Percentiles rank a stretch among this genome's conserved stretches.
Evolutionary conservation across 2,329 filamentous ascomycete genomes (phyloP).

Genomic region (Dactylellina haptotyla): DNA sequence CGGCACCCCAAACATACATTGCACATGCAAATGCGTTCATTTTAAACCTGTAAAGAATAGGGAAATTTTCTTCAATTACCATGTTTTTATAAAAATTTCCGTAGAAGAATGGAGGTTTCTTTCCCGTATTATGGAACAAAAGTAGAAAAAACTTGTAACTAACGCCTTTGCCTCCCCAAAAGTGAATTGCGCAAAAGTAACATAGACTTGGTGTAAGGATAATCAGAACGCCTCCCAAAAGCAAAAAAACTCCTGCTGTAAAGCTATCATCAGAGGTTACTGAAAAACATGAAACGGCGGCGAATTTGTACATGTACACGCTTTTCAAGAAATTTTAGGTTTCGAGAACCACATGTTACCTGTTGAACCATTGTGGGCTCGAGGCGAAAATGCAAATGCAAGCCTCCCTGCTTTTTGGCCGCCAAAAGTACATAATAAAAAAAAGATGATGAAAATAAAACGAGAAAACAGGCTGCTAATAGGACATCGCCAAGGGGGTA

Average conservation of each 20-base stretch:
- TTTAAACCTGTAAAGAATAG: too few relatives aligned
- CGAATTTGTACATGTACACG: conserved; percentile 33
- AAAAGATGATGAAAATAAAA: conserved; percentile 6
- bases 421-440: conserved; percentile 6
- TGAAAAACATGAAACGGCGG: conserved; percentile 19
- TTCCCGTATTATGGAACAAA: background rate
- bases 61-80: too few relatives aligned
- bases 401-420: conserved; percentile 23
- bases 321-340: background rate
- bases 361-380: conserved; percentile 46
- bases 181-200: conserved; percentile 1
- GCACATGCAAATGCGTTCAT: background rate
- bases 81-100: conserved; percentile 27
- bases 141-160: background rate
- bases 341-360: conserved; percentile 39
- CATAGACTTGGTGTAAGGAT: conserved; percentile 1
- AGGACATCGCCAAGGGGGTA: conserved; percentile 41
- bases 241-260: conserved; percentile 38
- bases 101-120: conserved; percentile 17
- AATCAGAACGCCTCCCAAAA: conserved; percentile 39
- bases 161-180: conserved; percentile 2
- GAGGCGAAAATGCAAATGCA: conserved; percentile 15
- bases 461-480: background rate
- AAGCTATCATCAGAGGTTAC: background rate
- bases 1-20: background rate